Conservation (phyloP, 129 eudicot species). For the sunflower (Helianthus annuus) region HanXRQr2.0-SUNRISE NC_035446.2:160550067-160550566, state of each 20-base stretch:
- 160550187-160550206: slow-evolving; percentile 31
- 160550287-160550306: slow-evolving; percentile 11
- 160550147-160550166: slow-evolving; percentile 39
- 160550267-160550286: slow-evolving; percentile 40
- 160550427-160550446: too few relatives aligned
- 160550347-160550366: neutral
- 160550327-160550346: neutral
- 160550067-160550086: slow-evolving; percentile 34
- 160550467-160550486: too few relatives aligned
- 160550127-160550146: slow-evolving; percentile 43
- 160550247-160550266: slow-evolving; percentile 36
- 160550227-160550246: slow-evolving; percentile 37
- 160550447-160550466: too few relatives aligned
- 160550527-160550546: too few relatives aligned
- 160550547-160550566: too few relatives aligned
- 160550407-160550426: too few relatives aligned
- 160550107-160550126: slow-evolving; percentile 24
- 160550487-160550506: too few relatives aligned
- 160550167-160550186: slow-evolving; percentile 42
- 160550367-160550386: neutral
- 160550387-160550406: too few relatives aligned
- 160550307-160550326: neutral
- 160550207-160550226: slow-evolving; percentile 39
- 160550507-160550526: too few relatives aligned
- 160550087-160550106: slow-evolving; percentile 33